Evolutionary conservation across 345 rosid genomes (phyloP).

Genomic region (Aquilaria sinensis): DNA sequence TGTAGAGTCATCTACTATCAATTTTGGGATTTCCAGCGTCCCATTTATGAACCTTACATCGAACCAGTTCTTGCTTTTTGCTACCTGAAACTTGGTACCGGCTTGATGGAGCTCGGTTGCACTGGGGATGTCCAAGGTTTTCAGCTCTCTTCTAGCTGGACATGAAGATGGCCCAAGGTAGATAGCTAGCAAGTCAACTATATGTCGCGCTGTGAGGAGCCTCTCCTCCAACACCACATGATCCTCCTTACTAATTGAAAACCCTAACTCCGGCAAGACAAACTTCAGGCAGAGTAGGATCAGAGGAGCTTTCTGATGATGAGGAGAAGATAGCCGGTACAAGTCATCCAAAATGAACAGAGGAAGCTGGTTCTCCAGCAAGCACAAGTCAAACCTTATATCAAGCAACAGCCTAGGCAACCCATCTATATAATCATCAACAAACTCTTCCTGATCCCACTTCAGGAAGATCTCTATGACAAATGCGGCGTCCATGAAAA

Average conservation of each 20-base stretch:
- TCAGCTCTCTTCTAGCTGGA: neutral
- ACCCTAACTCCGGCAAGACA: no score
- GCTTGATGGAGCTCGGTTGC: slow-evolving; percentile 6
- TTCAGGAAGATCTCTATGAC: slow-evolving; percentile 4
- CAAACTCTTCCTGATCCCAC: no score
- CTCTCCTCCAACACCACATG: neutral
- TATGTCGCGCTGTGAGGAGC: slow-evolving; percentile 5
- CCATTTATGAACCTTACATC: slow-evolving; percentile 17
- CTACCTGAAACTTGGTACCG: slow-evolving; percentile 3
- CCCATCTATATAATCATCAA: no score
- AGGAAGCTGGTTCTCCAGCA: slow-evolving; percentile 28
- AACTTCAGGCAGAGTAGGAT: no score
- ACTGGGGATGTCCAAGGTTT: neutral
- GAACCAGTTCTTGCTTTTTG: neutral
- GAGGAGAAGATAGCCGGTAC: neutral
- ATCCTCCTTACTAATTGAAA: no score
- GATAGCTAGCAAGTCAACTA: slow-evolving; percentile 14
- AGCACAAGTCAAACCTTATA: slow-evolving; percentile 5
- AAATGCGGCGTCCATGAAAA: slow-evolving; percentile 12
- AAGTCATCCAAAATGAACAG: slow-evolving; percentile 19
- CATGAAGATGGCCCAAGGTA: neutral
- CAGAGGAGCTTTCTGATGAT: no score
- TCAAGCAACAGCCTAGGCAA: no score
- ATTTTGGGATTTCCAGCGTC: slow-evolving; percentile 8
- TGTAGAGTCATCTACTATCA: neutral